These are phyloP conservation scores for Apiotrichum gamsii DNA, from an alignment of 1,284 basidiomycete species.

Conservation along the genomic window DNA sequence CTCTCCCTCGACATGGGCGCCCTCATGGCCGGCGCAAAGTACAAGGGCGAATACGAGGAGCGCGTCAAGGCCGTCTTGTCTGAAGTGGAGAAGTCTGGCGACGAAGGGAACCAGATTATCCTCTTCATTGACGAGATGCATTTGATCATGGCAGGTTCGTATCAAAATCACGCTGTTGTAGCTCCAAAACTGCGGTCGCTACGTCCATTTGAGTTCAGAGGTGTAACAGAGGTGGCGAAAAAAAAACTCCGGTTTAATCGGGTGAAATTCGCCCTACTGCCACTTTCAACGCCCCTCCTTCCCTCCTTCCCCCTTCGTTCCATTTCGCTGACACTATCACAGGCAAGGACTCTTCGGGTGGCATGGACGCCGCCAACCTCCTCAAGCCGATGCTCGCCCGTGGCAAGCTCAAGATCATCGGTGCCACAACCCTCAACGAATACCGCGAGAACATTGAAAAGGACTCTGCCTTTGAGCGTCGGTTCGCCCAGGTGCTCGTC, in stretches of 20 bases:
- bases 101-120: constrained; percentile 77
- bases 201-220: too few relatives aligned
- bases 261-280: constrained; percentile 10
- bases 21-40: constrained; percentile 89
- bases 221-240: not conserved
- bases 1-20: constrained; percentile 80
- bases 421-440: constrained; percentile 88
- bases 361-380: constrained; percentile 64
- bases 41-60: constrained; percentile 97
- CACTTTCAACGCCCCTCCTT: not conserved
- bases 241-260: too few relatives aligned
- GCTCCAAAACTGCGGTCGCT: too few relatives aligned
- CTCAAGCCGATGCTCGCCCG: constrained; percentile 86
- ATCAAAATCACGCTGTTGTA: too few relatives aligned
- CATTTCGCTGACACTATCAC: not conserved
- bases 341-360: constrained; percentile 39
- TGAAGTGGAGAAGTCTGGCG: constrained; percentile 86
- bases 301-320: too few relatives aligned
- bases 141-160: constrained; percentile 67
- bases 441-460: constrained; percentile 96
- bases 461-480: constrained; percentile 85
- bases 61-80: constrained; percentile 82
- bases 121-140: constrained; percentile 95
- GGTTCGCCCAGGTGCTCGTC: constrained; percentile 90
- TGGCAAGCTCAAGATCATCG: constrained; percentile 83